Conservation (phyloP, 352 stramenopile species). For the Globisporangium emineosum region DNA sequence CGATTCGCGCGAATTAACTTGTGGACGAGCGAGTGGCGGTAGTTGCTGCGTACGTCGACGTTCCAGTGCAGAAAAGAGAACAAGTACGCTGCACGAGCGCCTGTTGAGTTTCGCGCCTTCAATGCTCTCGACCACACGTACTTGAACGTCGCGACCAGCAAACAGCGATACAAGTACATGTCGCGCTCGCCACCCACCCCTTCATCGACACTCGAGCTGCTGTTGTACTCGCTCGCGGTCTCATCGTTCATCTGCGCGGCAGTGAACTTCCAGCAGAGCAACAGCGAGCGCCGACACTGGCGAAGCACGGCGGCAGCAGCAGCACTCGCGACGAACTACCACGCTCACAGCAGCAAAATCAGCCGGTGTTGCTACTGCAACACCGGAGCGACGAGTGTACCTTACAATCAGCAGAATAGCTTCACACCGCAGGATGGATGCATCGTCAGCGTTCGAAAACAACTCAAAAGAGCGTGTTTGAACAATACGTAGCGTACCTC, state of each 20-base stretch:
- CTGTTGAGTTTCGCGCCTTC: slow-evolving; percentile 38
- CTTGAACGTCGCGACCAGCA: slow-evolving; percentile 78
- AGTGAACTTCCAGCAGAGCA: slow-evolving; percentile 68
- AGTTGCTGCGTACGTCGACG: slow-evolving; percentile 57
- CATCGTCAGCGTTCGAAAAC: slow-evolving; percentile 4
- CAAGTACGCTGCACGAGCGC: slow-evolving; percentile 75
- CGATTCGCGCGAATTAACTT: too few relatives aligned
- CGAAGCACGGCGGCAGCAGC: too few relatives aligned
- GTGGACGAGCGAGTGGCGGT: too few relatives aligned
- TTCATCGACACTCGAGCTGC: slow-evolving; percentile 23
- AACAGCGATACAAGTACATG: slow-evolving; percentile 60
- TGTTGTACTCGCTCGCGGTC: neutral
- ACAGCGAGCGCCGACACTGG: slow-evolving; percentile 51
- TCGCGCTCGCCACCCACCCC: slow-evolving; percentile 45
- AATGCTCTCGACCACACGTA: slow-evolving; percentile 61
- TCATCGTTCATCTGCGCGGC: slow-evolving; percentile 59
- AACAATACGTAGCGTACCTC: neutral
- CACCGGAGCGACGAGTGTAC: too few relatives aligned
- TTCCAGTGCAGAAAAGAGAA: slow-evolving; percentile 80
- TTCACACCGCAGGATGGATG: too few relatives aligned
- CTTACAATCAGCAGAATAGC: too few relatives aligned
- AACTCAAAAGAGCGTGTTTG: neutral
- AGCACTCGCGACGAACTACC: too few relatives aligned
- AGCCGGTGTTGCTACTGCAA: too few relatives aligned
- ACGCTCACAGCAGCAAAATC: too few relatives aligned